Evolutionary conservation across 805 yeast species (phyloP).

Genomic region (Wickerhamiella nectarea): DNA sequence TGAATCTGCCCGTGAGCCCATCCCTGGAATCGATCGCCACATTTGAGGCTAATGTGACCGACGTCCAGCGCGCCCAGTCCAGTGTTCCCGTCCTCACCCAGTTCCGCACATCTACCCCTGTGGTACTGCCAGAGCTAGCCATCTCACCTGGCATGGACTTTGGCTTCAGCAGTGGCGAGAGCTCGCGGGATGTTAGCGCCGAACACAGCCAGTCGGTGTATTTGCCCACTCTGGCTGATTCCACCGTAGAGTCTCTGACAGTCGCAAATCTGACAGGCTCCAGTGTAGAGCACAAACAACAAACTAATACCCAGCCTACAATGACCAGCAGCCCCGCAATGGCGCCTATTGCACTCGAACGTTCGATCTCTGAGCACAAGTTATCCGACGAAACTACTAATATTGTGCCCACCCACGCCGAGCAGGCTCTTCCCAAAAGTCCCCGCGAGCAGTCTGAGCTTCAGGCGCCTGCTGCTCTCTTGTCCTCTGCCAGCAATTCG

Average conservation of each 20-base stretch:
- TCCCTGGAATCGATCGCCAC: slow-evolving; percentile 7
- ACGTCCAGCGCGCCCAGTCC: slow-evolving; percentile 6
- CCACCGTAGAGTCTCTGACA: not conserved
- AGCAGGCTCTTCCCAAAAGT: too few relatives aligned
- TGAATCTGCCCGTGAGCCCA: slow-evolving; percentile 4
- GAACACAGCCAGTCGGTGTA: not conserved
- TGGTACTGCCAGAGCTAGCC: not conserved
- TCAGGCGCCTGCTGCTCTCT: too few relatives aligned
- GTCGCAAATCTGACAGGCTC: not conserved
- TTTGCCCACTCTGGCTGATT: not conserved
- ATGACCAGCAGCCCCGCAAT: too few relatives aligned
- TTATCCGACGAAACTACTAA: too few relatives aligned
- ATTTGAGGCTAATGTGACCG: slow-evolving; percentile 7
- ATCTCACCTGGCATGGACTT: not conserved
- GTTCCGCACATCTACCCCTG: not conserved
- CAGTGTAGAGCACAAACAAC: not conserved
- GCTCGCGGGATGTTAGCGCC: too few relatives aligned
- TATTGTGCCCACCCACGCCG: too few relatives aligned
- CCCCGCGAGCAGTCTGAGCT: too few relatives aligned
- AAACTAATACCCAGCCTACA: too few relatives aligned
- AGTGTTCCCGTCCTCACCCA: slow-evolving; percentile 1
- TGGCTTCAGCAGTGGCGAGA: not conserved
- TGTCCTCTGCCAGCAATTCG: too few relatives aligned
- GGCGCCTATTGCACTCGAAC: too few relatives aligned
- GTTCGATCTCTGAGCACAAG: too few relatives aligned